A percentile compares a stretch with the other conserved stretches of the same genome.
Evolutionary conservation across 2,329 filamentous ascomycete genomes (phyloP).

Genomic region (Paracoccidioides lutzii): DNA sequence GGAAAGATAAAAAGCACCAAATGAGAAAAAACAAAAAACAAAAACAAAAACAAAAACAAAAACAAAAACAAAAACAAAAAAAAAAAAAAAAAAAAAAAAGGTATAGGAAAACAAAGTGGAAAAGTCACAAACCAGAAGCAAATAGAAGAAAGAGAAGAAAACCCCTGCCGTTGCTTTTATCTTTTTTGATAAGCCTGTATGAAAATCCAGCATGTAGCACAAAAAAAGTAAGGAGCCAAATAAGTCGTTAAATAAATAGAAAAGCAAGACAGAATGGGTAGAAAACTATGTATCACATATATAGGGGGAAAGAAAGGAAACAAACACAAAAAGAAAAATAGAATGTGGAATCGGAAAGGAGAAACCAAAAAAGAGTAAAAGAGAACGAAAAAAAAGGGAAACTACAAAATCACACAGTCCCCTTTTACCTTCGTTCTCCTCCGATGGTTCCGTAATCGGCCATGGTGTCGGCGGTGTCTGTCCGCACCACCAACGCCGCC

Average conservation of each 20-base stretch:
- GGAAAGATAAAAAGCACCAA: not conserved
- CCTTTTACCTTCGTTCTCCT: constrained; percentile 19
- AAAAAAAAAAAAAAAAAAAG: constrained; percentile 10
- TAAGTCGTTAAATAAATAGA: not conserved
- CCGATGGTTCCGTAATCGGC: constrained; percentile 19
- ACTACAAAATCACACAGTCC: constrained; percentile 19
- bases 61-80: not conserved
- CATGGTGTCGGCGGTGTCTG: constrained; percentile 22
- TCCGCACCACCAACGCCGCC: constrained; percentile 24
- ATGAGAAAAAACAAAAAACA: constrained; percentile 4
- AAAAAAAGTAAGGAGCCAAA: not conserved
- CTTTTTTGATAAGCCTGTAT: not conserved
- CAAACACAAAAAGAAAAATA: constrained; percentile 3
- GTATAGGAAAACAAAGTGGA: constrained; percentile 14
- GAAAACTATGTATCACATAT: constrained; percentile 1
- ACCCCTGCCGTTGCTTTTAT: constrained; percentile 1
- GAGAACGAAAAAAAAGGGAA: not conserved
- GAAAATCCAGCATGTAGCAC: not conserved
- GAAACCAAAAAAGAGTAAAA: not conserved
- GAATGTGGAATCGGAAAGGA: not conserved
- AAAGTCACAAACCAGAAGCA: not conserved
- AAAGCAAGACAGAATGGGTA: not conserved
- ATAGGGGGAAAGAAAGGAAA: not conserved
- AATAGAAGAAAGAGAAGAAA: not conserved
- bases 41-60: constrained; percentile 9